Evolutionary conservation across 2,329 filamentous ascomycete genomes (phyloP).

Genomic region (Claviceps maximensis): DNA sequence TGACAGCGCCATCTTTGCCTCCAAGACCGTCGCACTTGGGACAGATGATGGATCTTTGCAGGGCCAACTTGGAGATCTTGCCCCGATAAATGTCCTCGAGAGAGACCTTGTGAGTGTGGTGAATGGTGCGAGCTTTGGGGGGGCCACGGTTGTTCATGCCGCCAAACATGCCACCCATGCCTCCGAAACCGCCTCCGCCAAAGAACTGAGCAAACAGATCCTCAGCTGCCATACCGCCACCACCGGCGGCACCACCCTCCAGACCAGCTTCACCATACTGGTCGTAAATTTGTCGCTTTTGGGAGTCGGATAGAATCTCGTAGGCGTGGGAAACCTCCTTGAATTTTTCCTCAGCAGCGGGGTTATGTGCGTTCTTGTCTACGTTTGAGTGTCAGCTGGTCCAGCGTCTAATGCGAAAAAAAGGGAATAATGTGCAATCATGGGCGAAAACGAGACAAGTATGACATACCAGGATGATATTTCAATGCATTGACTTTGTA

Average conservation of each 20-base stretch:
- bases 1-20: slow-evolving; percentile 95
- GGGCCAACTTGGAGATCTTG: slow-evolving; percentile 91
- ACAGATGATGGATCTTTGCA: slow-evolving; percentile 97
- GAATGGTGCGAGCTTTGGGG: slow-evolving; percentile 82
- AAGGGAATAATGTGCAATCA: slow-evolving; percentile 10
- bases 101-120: slow-evolving; percentile 96
- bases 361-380: slow-evolving; percentile 97
- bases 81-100: slow-evolving; percentile 97
- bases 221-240: slow-evolving; percentile 82
- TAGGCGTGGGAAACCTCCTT: slow-evolving; percentile 95
- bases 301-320: slow-evolving; percentile 80
- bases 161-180: slow-evolving; percentile 64
- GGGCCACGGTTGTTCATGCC: slow-evolving; percentile 67
- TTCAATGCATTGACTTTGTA: slow-evolving; percentile 77
- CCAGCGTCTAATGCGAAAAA: neutral
- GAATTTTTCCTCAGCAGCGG: slow-evolving; percentile 91
- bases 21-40: slow-evolving; percentile 85
- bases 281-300: slow-evolving; percentile 88
- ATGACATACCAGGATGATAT: slow-evolving; percentile 66
- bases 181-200: slow-evolving; percentile 52
- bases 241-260: slow-evolving; percentile 68
- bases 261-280: slow-evolving; percentile 96
- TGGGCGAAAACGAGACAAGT: no score
- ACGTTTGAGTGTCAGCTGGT: slow-evolving; percentile 2
- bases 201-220: slow-evolving; percentile 98